A percentile compares a stretch with the other conserved stretches of the same genome.
These are phyloP conservation scores for Penicillium cosmopolitanum DNA, from an alignment of 495 filamentous ascomycete species.

Conservation along the genomic window DNA sequence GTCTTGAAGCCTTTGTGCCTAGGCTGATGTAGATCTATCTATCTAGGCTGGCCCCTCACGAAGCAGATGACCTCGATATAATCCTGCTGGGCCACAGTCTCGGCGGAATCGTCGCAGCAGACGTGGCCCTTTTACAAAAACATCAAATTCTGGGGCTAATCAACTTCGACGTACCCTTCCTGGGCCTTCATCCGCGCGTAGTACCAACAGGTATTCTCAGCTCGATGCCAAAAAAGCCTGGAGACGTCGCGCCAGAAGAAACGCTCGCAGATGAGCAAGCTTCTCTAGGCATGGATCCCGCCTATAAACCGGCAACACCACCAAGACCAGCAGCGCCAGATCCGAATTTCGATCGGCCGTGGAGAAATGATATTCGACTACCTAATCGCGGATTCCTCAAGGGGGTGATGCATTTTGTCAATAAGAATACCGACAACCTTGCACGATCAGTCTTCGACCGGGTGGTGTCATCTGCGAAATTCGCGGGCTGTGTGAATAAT, in stretches of 20 bases:
- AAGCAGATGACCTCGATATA: slow-evolving; percentile 73
- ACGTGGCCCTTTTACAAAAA: slow-evolving; percentile 67
- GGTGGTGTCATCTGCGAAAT: slow-evolving; percentile 79
- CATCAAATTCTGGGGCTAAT: slow-evolving; percentile 82
- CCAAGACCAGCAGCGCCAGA: background rate
- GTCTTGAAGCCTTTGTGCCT: background rate
- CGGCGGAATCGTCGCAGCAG: slow-evolving; percentile 82
- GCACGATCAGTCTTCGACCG: slow-evolving; percentile 70
- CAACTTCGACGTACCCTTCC: slow-evolving; percentile 84
- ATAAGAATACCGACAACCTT: slow-evolving; percentile 74
- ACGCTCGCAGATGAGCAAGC: slow-evolving; percentile 25
- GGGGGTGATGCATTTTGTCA: slow-evolving; percentile 74
- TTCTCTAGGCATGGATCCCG: slow-evolving; percentile 24
- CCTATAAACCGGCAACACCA: slow-evolving; percentile 15
- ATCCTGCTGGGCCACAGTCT: slow-evolving; percentile 88
- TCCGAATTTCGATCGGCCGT: slow-evolving; percentile 71
- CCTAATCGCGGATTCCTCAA: slow-evolving; percentile 66
- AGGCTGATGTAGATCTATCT: slow-evolving; percentile 12
- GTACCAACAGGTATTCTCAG: slow-evolving; percentile 77
- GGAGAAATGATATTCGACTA: slow-evolving; percentile 70
- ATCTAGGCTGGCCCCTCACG: slow-evolving; percentile 74
- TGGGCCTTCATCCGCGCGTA: slow-evolving; percentile 89
- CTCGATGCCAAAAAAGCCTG: slow-evolving; percentile 63
- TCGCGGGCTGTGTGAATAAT: slow-evolving; percentile 80
- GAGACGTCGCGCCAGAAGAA: slow-evolving; percentile 31